Percentiles rank a stretch among this genome's conserved stretches.
Conservation (phyloP, 148 eudicot genomes). For the Silene conica region DNA sequence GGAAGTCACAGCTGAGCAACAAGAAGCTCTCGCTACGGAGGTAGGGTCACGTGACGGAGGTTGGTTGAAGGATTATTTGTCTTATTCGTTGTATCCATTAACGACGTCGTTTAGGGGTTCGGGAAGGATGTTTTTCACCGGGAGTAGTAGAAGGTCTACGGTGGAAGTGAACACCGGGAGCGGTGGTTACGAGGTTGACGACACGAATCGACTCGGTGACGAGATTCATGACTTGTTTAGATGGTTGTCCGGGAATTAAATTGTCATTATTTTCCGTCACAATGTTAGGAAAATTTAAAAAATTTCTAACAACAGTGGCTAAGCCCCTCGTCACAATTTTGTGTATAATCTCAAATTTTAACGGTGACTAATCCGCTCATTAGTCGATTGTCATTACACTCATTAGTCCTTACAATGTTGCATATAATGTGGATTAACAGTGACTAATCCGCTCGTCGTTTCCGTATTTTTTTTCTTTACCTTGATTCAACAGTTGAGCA, state of each 20-base stretch:
- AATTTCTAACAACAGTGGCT: background rate
- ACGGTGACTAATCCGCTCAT: no score
- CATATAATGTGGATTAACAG: no score
- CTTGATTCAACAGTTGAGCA: no score
- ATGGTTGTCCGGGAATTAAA: conserved; percentile 73
- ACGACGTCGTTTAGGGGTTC: conserved; percentile 71
- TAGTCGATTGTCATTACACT: no score
- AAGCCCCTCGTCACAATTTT: background rate
- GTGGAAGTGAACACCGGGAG: background rate
- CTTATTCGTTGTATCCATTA: conserved; percentile 42
- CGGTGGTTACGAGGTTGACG: conserved; percentile 36
- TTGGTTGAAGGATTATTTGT: conserved; percentile 71
- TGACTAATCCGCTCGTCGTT: no score
- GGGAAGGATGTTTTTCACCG: conserved; percentile 64
- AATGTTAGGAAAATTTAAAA: background rate
- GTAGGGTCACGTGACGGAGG: conserved; percentile 33
- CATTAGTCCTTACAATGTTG: no score
- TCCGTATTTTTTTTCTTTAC: no score
- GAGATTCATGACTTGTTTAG: conserved; percentile 80
- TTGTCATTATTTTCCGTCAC: background rate
- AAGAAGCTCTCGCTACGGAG: conserved; percentile 7
- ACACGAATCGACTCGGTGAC: conserved; percentile 55
- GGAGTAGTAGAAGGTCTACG: conserved; percentile 58
- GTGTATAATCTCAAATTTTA: no score
- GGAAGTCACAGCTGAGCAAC: background rate